phyloP scores from a whole-genome alignment of 2,329 filamentous ascomycete genomes.

The Didymella segeticola region DNA sequence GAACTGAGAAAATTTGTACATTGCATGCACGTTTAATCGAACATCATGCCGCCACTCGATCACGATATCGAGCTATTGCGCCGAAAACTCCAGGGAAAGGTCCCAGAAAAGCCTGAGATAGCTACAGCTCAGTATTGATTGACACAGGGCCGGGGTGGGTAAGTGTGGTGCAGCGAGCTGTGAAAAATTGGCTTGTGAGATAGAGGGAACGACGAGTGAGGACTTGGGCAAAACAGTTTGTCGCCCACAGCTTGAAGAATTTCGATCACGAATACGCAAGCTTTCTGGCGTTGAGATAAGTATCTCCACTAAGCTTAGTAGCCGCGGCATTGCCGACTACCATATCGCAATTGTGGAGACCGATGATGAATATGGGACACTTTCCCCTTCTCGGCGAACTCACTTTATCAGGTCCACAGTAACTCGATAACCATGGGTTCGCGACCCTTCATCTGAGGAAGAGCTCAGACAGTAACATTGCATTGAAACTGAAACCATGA shows the following conservation, averaged over 20 bases:
- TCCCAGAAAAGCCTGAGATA: background rate
- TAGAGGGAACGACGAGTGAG: background rate
- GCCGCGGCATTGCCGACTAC: conserved; percentile 2
- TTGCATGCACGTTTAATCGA: background rate
- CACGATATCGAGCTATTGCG: background rate
- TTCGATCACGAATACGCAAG: conserved; percentile 1
- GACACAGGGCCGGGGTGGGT: too few species aligned
- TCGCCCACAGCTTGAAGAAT: background rate
- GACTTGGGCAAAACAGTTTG: background rate
- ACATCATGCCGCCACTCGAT: background rate
- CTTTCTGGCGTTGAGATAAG: conserved; percentile 3
- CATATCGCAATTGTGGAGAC: conserved; percentile 18
- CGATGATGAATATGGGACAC: conserved; percentile 12
- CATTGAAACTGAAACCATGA: background rate
- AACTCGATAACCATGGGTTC: background rate
- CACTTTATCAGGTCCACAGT: background rate
- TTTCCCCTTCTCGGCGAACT: conserved; percentile 4
- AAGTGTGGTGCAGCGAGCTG: background rate
- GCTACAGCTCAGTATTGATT: background rate
- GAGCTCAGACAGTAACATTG: background rate
- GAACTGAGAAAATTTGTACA: too few species aligned
- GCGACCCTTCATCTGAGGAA: background rate
- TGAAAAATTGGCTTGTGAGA: background rate
- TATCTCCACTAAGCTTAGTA: background rate
- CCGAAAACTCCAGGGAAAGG: background rate